Evolutionary conservation across 202 grass and related monocot genomes (phyloP), one percentile per base, ranked within the genome.

Genomic region (Saccharum hybrid): DNA sequence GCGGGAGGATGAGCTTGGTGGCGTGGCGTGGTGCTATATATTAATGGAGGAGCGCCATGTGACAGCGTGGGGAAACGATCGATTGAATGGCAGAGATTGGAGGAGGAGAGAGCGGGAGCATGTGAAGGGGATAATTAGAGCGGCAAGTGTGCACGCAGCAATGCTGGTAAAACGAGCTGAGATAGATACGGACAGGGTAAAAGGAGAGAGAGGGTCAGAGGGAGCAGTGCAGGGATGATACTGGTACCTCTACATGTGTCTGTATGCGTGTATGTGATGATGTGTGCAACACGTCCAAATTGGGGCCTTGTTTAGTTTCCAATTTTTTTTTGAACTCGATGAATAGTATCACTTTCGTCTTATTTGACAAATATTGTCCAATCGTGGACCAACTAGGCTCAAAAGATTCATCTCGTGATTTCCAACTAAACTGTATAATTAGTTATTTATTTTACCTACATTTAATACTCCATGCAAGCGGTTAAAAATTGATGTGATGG

Each of bases 111-210:
- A 22, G 10, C 11, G 71, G 21, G 40, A 39, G 14, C 13, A 86
- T 88, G 86, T 85, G 89, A 88, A 81, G 59, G 48, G 90, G 76
- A 80, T 88, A 92, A 91, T 86, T 88, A 48, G 59, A 66, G 70
- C 71, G 71, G 71, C 46, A 36, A 74, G 64, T 57, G 82, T 34
- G n/a, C 31, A 37, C 10, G 28, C 26, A 31, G 57, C 8, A 60
- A 3, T 6, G 40, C 6, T 42, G 63, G 71, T 81, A 68, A 82
- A 89, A 73, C 6, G 16, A 52, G 83, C 16, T 18, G 14, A 41
- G 61, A 71, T 22, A 23, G 39, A 23, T 2, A 23, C 39, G 1
- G 39, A 26, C 48, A 33, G 73, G 40, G 62, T 38, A 69, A 54
- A 63, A 33, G 6, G 59, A 15, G 16, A 4, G 28, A 36, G 33